Base-by-base conservation (phyloP, 768 basidiomycete genomes). In the Phaffia tasmanica region DNA sequence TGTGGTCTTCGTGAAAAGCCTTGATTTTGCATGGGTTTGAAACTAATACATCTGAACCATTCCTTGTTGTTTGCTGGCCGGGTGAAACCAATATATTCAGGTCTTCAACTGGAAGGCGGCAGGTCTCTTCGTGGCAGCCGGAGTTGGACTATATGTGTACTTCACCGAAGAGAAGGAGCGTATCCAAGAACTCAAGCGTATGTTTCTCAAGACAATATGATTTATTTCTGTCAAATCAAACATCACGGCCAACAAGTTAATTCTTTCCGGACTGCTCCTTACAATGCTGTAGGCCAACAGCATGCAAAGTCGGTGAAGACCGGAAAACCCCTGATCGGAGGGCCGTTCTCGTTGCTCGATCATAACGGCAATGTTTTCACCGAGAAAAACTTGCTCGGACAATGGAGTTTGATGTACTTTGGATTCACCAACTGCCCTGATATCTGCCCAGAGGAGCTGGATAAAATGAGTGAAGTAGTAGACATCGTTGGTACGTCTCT, bases 381-480 rank as follows among this genome's bases (percentile, higher is more conserved):
- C 1, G 86, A 97, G 55, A 78, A 87, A 63, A 83, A 94, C 73
- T 79, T 98, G 56, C 76, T 87, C 29, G 93, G 92, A 47, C 87
- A 88, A 78, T 97, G 89, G 89, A 87, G 81, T n/a, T 70, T 79
- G 66, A 77, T 79, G 30, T 80, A 75, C 68, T 99, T 99, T 77
- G 95, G 95, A n/a, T 99, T 98, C 80, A 93, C 94, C 35, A 94
- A 99, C 77, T 99, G 95, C 77, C 94, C 95, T 7, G 95, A 99
- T 77, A 97, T 99, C 63, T 99, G 95, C 74, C 95, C 95, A 1
- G 89, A 93, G 63, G 94, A 98, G 78, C 81, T 99, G 32, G 95
- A 99, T 79, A 98, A 98, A 80, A 84, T 97, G 79, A 84, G 87
- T 16, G 80, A 77, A 0, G 85, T 92, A 21, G 80, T 98, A 53